A percentile compares a stretch with the other conserved stretches of the same genome.
These are phyloP conservation scores for Phoma sp. DNA, from an alignment of 2,329 filamentous ascomycete genomes.

Conservation along the genomic window DNA sequence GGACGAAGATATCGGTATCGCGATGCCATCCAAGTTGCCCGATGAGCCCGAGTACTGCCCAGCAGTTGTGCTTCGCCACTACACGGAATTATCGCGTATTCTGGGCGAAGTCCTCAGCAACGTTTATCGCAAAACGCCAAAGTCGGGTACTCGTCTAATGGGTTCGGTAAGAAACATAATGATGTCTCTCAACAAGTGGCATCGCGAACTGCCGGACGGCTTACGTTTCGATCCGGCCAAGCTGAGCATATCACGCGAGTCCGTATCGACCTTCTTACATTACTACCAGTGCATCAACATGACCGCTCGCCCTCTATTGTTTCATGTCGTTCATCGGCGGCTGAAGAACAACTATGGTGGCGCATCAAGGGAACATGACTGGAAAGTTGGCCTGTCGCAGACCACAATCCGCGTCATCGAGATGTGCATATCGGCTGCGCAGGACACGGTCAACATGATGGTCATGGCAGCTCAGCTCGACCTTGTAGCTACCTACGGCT, in stretches of 20 bases:
- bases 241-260: slow-evolving; percentile 9
- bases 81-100: slow-evolving; percentile 7
- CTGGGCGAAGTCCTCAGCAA: slow-evolving; percentile 7
- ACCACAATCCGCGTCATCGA: slow-evolving; percentile 9
- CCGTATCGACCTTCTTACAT: slow-evolving; percentile 8
- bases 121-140: slow-evolving; percentile 8
- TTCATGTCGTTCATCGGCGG: slow-evolving; percentile 9
- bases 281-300: slow-evolving; percentile 11
- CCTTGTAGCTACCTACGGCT: slow-evolving; percentile 10
- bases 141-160: slow-evolving; percentile 8
- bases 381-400: slow-evolving; percentile 5
- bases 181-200: slow-evolving; percentile 9
- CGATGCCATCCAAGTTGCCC: slow-evolving; percentile 6
- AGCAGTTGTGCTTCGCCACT: slow-evolving; percentile 8
- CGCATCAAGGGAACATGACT: slow-evolving; percentile 6
- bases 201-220: slow-evolving; percentile 8
- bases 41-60: slow-evolving; percentile 10
- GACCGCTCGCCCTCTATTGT: slow-evolving; percentile 6
- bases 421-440: slow-evolving; percentile 9
- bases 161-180: slow-evolving; percentile 8
- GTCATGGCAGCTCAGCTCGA: slow-evolving; percentile 2
- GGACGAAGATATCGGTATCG: slow-evolving; percentile 11
- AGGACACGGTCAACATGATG: slow-evolving; percentile 10
- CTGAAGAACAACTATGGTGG: slow-evolving; percentile 1
- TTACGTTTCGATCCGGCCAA: slow-evolving; percentile 12